A percentile compares a stretch with the other conserved stretches of the same genome.
phyloP scores from a whole-genome alignment of 768 basidiomycete species.

The Termitomyces sp. region DNA sequence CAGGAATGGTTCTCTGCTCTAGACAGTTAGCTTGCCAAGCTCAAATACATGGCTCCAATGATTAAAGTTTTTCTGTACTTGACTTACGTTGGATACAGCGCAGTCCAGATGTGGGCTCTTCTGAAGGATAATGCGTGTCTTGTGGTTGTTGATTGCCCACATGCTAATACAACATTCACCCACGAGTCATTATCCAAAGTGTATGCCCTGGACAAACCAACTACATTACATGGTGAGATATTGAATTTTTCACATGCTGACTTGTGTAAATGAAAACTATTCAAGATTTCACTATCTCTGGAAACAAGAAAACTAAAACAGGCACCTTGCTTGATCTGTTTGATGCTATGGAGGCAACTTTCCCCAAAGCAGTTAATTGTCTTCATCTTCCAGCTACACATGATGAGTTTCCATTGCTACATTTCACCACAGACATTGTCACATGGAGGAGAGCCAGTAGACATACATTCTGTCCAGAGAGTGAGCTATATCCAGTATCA shows the following conservation, averaged over 20 bases:
- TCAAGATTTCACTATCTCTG: not conserved
- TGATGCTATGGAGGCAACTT: not conserved
- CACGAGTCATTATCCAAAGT: not conserved
- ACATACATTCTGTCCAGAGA: not conserved
- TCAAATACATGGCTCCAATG: too few species aligned
- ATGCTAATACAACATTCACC: not conserved
- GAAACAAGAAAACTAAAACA: not conserved
- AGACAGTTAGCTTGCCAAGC: too few species aligned
- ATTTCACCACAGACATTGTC: not conserved
- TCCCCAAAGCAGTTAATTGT: not conserved
- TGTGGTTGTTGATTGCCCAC: not conserved
- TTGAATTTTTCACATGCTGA: too few species aligned
- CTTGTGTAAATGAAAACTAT: not conserved
- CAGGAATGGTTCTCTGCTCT: too few species aligned
- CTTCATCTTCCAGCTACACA: not conserved
- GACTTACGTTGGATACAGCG: too few species aligned
- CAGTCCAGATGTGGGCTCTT: too few species aligned
- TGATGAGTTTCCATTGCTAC: not conserved
- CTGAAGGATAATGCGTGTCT: not conserved
- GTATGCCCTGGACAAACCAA: not conserved
- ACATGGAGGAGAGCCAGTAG: not conserved
- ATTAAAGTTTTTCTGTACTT: too few species aligned
- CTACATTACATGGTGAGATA: not conserved
- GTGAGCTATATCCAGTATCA: not conserved
- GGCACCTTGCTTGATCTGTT: not conserved